Conservation (phyloP, 2,329 filamentous ascomycete species). For the Fusarium newnesense region DNA sequence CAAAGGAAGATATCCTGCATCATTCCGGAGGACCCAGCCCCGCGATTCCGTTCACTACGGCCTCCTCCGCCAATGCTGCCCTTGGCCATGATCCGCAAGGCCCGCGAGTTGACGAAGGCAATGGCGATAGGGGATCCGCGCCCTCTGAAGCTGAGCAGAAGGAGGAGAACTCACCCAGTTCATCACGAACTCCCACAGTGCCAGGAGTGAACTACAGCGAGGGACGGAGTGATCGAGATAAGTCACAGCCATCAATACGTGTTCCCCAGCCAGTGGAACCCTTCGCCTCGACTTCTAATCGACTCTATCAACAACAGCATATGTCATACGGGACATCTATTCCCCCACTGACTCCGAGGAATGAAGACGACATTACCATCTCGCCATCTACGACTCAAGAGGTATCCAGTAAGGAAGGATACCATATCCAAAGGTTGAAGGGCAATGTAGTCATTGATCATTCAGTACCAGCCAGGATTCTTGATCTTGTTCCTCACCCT, state of each 20-base stretch:
- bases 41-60: fast-evolving
- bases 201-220: neutral
- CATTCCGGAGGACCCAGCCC: no score
- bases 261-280: fast-evolving
- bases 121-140: no score
- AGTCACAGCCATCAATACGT: neutral
- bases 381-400: fast-evolving
- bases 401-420: fast-evolving
- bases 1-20: neutral
- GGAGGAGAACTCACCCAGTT: no score
- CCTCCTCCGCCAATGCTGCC: neutral
- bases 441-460: neutral
- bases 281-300: neutral
- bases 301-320: no score
- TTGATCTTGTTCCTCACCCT: neutral
- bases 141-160: no score
- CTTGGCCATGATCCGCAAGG: neutral
- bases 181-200: no score
- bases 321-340: no score
- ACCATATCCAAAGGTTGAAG: fast-evolving
- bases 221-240: neutral
- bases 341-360: no score
- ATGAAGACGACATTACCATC: neutral
- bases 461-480: neutral
- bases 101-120: no score